A percentile compares a stretch with the other conserved stretches of the same genome.
These are phyloP conservation scores for Sedum album DNA, from an alignment of 164 flowering plant species.

Conservation along the genomic window DNA sequence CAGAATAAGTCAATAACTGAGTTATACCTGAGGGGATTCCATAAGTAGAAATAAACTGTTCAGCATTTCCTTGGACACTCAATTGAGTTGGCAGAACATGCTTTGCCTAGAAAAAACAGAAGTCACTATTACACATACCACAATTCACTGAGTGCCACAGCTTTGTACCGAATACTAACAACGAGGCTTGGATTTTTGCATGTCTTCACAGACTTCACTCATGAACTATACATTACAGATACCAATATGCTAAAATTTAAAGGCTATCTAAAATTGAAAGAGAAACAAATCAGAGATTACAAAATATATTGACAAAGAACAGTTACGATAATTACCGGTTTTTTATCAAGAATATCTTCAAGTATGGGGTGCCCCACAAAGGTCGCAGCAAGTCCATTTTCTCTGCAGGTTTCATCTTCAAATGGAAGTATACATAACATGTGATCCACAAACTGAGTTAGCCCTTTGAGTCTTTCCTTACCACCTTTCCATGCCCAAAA, in stretches of 20 bases:
- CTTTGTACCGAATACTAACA: neutral
- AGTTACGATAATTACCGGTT: slow-evolving; percentile 27
- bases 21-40: slow-evolving; percentile 50
- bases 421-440: slow-evolving; percentile 87
- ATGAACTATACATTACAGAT: neutral
- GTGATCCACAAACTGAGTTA: slow-evolving; percentile 80
- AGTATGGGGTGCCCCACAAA: slow-evolving; percentile 92
- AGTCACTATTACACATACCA: neutral
- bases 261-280: neutral
- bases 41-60: slow-evolving; percentile 37
- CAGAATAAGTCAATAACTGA: neutral
- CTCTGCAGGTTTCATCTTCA: slow-evolving; percentile 68
- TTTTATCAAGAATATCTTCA: slow-evolving; percentile 57
- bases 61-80: slow-evolving; percentile 45
- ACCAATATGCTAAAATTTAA: neutral
- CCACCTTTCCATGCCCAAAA: slow-evolving; percentile 99
- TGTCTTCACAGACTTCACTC: neutral
- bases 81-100: slow-evolving; percentile 18
- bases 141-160: neutral
- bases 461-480: slow-evolving; percentile 65
- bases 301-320: neutral
- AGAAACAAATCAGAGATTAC: neutral
- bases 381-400: slow-evolving; percentile 66
- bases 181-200: neutral
- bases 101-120: slow-evolving; percentile 26